A percentile compares a stretch with the other conserved stretches of the same genome.
Evolutionary conservation across 2,329 filamentous ascomycete genomes (phyloP).

Genomic region (Botrytis byssoidea): DNA sequence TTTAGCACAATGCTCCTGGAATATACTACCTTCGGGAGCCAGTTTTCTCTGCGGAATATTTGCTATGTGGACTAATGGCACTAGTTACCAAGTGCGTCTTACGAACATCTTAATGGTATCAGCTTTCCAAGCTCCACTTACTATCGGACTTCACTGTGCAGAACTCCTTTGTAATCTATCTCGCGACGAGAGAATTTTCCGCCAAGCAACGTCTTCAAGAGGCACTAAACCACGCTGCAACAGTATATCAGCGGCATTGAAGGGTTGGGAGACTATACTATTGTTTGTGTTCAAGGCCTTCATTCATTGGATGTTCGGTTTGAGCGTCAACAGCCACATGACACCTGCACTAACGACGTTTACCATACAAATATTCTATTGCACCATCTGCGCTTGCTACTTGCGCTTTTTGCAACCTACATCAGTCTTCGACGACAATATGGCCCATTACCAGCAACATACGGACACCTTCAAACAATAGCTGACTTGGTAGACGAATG

Average conservation of each 20-base stretch:
- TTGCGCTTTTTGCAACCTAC: background rate
- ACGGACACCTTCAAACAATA: background rate
- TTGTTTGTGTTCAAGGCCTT: background rate
- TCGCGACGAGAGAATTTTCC: background rate
- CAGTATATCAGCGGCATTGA: too few relatives aligned
- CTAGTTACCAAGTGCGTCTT: background rate
- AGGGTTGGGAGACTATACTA: background rate
- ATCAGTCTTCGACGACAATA: background rate
- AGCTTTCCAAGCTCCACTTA: background rate
- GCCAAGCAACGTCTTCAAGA: background rate
- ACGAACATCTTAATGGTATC: background rate
- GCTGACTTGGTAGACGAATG: background rate
- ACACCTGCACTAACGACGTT: background rate
- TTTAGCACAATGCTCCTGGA: background rate
- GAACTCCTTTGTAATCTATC: background rate
- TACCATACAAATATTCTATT: background rate
- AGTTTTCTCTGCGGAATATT: too few relatives aligned
- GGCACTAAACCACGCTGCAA: background rate
- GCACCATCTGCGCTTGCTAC: background rate
- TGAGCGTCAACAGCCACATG: background rate
- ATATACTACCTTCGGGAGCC: background rate
- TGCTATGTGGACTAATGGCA: background rate
- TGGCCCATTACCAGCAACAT: background rate
- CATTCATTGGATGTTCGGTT: background rate
- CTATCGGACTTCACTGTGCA: background rate